A percentile compares a stretch with the other conserved stretches of the same genome.
Conservation (phyloP, 371 early-diverging fungal species). For the Mucor velutinosus region DNA sequence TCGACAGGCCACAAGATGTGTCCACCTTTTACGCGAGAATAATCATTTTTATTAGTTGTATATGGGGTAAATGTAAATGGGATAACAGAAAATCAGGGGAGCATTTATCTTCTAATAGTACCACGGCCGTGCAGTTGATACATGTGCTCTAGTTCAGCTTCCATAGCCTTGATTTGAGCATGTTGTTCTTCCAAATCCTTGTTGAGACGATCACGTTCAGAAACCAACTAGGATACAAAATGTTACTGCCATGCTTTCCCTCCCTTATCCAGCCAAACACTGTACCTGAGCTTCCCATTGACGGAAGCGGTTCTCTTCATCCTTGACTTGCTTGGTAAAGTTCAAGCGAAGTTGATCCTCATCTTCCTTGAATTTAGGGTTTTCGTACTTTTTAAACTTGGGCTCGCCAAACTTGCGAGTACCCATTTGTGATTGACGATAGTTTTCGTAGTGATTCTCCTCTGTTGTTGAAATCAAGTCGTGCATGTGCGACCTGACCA, state of each 20-base stretch:
- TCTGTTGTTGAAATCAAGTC: conserved; percentile 89
- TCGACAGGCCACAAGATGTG: background rate
- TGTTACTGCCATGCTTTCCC: background rate
- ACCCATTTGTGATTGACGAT: conserved; percentile 79
- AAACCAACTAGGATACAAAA: conserved; percentile 65
- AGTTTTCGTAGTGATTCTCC: conserved; percentile 89
- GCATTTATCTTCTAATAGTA: conserved; percentile 40
- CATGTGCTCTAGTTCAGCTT: conserved; percentile 76
- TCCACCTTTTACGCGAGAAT: background rate
- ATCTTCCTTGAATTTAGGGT: conserved; percentile 92
- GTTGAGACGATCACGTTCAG: conserved; percentile 96
- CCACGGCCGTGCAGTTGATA: conserved; percentile 49
- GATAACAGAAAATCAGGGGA: background rate
- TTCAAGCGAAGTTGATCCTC: conserved; percentile 89
- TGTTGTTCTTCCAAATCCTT: conserved; percentile 96
- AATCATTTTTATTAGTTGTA: background rate
- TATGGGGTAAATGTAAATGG: background rate
- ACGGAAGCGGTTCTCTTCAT: conserved; percentile 93
- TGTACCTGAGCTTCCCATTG: conserved; percentile 90
- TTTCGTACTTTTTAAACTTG: conserved; percentile 76
- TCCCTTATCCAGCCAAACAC: background rate
- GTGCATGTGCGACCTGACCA: conserved; percentile 93
- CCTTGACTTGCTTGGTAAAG: conserved; percentile 93
- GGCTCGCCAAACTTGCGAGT: conserved; percentile 82
- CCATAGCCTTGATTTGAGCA: conserved; percentile 87